phyloP scores from a whole-genome alignment of 139 green algal genomes.

The Spirogloea muscicola region DNA sequence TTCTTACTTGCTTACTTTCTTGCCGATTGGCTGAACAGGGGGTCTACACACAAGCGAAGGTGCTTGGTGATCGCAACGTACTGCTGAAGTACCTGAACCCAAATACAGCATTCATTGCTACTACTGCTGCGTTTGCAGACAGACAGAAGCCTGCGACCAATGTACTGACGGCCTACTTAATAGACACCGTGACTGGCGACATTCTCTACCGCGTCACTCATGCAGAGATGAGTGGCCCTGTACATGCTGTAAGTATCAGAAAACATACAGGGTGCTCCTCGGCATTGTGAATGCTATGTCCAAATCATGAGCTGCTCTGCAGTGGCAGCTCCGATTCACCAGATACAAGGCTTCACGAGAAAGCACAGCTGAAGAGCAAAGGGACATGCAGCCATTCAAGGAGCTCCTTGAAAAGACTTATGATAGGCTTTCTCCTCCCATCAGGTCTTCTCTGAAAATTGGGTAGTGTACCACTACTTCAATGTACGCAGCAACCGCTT shows the following conservation, averaged over 20 bases:
- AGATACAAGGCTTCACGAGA: no score
- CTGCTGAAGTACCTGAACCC: conserved; percentile 90
- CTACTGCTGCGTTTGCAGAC: conserved; percentile 25
- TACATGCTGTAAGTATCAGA: conserved; percentile 28
- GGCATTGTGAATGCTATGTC: background rate
- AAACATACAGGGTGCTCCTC: background rate
- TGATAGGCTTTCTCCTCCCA: no score
- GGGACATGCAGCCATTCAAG: no score
- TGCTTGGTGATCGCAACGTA: conserved; percentile 75
- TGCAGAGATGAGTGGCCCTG: conserved; percentile 30
- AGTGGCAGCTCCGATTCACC: no score
- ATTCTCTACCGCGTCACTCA: conserved; percentile 72
- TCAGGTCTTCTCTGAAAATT: conserved; percentile 73
- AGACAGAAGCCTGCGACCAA: background rate
- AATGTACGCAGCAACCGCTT: conserved; percentile 53
- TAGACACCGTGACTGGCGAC: conserved; percentile 81
- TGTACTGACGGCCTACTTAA: conserved; percentile 50
- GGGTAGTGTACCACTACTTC: conserved; percentile 76
- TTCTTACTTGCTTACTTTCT: no score
- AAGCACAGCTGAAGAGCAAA: no score
- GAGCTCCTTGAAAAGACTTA: no score
- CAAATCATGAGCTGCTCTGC: no score
- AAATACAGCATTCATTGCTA: conserved; percentile 83
- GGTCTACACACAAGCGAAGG: conserved; percentile 69
- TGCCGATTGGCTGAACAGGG: conserved; percentile 49